Percentiles rank a stretch among this genome's conserved stretches.
phyloP scores from a whole-genome alignment of 805 yeast species.

The Metahyphopichia silvanorum region DNA sequence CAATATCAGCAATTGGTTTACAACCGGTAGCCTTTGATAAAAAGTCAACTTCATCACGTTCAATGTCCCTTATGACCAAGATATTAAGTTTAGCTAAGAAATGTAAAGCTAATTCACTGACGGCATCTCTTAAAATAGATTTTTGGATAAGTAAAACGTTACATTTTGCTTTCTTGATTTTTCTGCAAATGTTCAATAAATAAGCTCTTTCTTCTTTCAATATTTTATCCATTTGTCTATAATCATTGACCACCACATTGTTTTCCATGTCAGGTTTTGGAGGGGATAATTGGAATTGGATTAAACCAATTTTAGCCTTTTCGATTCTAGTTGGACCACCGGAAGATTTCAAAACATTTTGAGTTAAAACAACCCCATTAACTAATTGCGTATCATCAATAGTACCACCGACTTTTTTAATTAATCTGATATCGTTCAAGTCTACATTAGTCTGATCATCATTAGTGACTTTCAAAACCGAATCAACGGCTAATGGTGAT shows the following conservation, averaged over 20 bases:
- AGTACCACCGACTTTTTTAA: conserved; percentile 96
- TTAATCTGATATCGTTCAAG: conserved; percentile 79
- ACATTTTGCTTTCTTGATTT: conserved; percentile 95
- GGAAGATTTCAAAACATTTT: conserved; percentile 81
- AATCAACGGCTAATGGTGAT: conserved; percentile 93
- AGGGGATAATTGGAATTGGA: conserved; percentile 93
- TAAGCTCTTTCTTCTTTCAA: conserved; percentile 97
- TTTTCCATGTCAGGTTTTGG: conserved; percentile 98
- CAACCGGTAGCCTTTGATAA: conserved; percentile 83
- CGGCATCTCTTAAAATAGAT: conserved; percentile 92
- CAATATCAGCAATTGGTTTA: conserved; percentile 94
- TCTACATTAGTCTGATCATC: conserved; percentile 68
- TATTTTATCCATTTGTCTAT: conserved; percentile 98
- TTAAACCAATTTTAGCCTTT: conserved; percentile 85
- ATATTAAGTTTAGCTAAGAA: conserved; percentile 90
- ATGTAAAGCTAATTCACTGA: conserved; percentile 90
- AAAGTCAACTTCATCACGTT: conserved; percentile 94
- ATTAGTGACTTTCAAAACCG: conserved; percentile 76
- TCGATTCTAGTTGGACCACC: conserved; percentile 96
- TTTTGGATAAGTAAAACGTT: conserved; percentile 87
- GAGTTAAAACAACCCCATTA: conserved; percentile 92
- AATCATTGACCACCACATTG: conserved; percentile 94
- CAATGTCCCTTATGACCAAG: conserved; percentile 91
- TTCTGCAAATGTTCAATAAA: conserved; percentile 89
- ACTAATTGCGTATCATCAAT: conserved; percentile 93